Percentiles rank a stretch among this genome's conserved stretches.
These are phyloP conservation scores for Solanum medicagineum DNA, from an alignment of 257 asterid genomes.

Conservation along the genomic window DNA sequence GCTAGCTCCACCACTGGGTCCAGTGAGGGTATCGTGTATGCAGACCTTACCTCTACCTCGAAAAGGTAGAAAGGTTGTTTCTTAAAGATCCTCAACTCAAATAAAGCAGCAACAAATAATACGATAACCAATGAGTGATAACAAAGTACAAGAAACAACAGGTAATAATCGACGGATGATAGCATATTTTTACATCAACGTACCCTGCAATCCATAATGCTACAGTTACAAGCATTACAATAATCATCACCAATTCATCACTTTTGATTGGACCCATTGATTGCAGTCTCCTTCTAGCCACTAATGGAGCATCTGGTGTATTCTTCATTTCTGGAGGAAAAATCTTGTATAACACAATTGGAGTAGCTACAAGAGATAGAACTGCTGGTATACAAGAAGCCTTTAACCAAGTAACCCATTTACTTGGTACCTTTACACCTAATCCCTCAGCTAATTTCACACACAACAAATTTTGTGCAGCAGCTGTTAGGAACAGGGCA, in stretches of 20 bases:
- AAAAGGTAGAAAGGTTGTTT: background rate
- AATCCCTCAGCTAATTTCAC: constrained; percentile 55
- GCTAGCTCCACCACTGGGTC: too few species aligned
- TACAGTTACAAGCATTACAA: constrained; percentile 49
- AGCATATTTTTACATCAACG: background rate
- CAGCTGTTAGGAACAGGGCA: constrained; percentile 76
- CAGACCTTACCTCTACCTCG: background rate
- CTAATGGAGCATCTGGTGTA: constrained; percentile 64
- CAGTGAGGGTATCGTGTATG: background rate
- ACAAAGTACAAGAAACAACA: background rate
- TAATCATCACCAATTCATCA: constrained; percentile 72
- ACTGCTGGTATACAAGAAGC: constrained; percentile 43
- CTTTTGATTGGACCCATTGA: constrained; percentile 63
- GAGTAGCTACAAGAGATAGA: constrained; percentile 31
- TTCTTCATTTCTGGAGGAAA: constrained; percentile 62
- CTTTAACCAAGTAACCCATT: constrained; percentile 76
- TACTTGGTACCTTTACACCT: constrained; percentile 50
- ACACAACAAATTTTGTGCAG: constrained; percentile 75
- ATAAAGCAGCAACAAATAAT: background rate
- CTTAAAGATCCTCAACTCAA: background rate
- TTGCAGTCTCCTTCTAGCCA: constrained; percentile 51
- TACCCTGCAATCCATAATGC: constrained; percentile 77
- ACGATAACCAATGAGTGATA: background rate
- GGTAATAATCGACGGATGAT: too few species aligned
- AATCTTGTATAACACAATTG: constrained; percentile 40